Conservation (phyloP, 768 basidiomycete species). For the Pleurotus djamor region DNA sequence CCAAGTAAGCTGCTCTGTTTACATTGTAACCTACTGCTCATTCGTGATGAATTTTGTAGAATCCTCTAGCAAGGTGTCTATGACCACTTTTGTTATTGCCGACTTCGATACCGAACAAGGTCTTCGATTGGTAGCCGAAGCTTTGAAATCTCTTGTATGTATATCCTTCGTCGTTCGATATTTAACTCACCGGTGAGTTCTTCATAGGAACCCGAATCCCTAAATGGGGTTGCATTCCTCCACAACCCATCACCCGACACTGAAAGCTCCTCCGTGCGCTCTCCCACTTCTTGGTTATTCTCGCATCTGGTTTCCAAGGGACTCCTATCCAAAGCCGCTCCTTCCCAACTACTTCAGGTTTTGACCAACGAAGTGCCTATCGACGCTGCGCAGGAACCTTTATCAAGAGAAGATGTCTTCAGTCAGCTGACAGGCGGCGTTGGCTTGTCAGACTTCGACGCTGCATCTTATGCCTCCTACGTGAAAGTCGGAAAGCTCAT, state of each 20-base stretch:
- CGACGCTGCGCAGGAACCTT: conserved; percentile 32
- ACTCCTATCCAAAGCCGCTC: conserved; percentile 34
- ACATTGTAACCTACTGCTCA: background rate
- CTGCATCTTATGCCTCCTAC: conserved; percentile 36
- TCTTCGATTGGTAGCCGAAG: conserved; percentile 56
- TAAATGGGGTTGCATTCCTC: conserved; percentile 49
- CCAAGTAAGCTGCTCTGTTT: conserved; percentile 11
- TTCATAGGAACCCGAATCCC: conserved; percentile 39
- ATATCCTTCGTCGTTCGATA: background rate
- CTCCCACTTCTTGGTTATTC: conserved; percentile 41
- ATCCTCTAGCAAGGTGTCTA: conserved; percentile 29
- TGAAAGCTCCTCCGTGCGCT: conserved; percentile 13
- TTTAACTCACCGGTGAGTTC: background rate
- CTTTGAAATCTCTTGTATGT: conserved; percentile 63
- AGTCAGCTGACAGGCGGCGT: conserved; percentile 31
- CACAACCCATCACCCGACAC: conserved; percentile 72
- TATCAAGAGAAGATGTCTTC: conserved; percentile 28
- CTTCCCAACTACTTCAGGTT: conserved; percentile 34
- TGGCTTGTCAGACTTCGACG: conserved; percentile 26
- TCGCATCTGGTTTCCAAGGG: conserved; percentile 45
- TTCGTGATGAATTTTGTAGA: conserved; percentile 14
- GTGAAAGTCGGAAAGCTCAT: conserved; percentile 44
- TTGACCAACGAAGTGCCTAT: conserved; percentile 25
- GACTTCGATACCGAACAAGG: conserved; percentile 73
- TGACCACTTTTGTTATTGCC: conserved; percentile 67